Evolutionary conservation across 2,329 filamentous ascomycete genomes (phyloP), one percentile per base, ranked within the genome.

Genomic region (Trichoderma oligosporum): DNA sequence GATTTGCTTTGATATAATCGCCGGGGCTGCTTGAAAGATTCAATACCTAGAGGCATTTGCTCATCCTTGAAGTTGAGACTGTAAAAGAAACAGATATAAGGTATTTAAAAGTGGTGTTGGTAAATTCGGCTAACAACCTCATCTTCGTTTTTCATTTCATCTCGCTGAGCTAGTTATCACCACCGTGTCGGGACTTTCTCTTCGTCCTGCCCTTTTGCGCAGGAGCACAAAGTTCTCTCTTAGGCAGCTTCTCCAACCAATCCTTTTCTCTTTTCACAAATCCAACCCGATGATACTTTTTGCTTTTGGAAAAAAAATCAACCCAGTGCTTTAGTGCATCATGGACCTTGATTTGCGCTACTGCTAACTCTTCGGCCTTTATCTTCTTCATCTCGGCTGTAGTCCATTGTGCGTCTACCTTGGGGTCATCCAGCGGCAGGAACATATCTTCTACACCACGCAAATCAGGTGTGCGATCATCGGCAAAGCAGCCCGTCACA

Each of bases 401-500:
- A 33, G 73, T 75, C 74, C 78, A 86, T 66, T 81, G 72, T 33
- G 68, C 65, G 70, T 92, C 88, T 24, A 88, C 80, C 56, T 78
- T 76, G 1, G 80, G 76, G 66, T 86, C 79, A 69, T 87, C 83
- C 31, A 83, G 65, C 1, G 84, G 84, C 7, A 93, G 70, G 73
- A 84, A 97, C 82, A 95, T 94, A 61, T 86, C 82, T 75, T 97
- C 94, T 4, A 90, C 87, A 44, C 94, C 94, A 60, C 89, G 83
- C 70, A 97, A 76, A 74, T 99, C 94, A 3, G 88, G 81, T 2
- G 86, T 94, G 29, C 86, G 78, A 77, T 99, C 94, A 62, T 91
- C 87, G 36, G 83, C 77, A 75, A 99, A 99, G 73, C 94, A 99
- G 16, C 90, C 91, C 2, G 94, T 97, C 8, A 99, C 85, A 72